phyloP scores from a whole-genome alignment of 805 yeast genomes.

The Metschnikowia continentalis region DNA sequence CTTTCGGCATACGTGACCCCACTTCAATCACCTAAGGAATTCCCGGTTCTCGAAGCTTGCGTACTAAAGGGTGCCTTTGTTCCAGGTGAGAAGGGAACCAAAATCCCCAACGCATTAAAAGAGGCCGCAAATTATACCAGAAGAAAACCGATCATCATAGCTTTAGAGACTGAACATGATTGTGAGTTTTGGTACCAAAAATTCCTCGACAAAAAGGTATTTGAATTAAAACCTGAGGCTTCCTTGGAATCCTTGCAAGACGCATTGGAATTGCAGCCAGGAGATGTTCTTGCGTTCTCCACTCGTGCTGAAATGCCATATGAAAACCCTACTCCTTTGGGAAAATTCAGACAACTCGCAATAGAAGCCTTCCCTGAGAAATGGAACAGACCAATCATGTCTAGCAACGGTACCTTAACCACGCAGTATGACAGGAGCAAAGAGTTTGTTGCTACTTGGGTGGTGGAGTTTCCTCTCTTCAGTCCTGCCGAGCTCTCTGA shows the following conservation, averaged over 20 bases:
- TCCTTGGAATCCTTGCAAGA: conserved; percentile 15
- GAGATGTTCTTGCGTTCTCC: conserved; percentile 76
- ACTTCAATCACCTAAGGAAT: conserved; percentile 33
- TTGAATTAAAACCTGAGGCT: conserved; percentile 16
- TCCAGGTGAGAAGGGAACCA: conserved; percentile 16
- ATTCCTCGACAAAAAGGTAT: conserved; percentile 28
- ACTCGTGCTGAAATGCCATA: conserved; percentile 67
- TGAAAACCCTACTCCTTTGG: conserved; percentile 95
- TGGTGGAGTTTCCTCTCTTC: conserved; percentile 88
- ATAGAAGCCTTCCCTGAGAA: conserved; percentile 49
- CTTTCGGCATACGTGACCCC: conserved; percentile 39
- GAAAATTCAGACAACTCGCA: conserved; percentile 74
- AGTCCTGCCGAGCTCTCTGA: conserved; percentile 56
- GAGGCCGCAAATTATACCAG: conserved; percentile 45
- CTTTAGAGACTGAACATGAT: conserved; percentile 43
- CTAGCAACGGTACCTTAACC: conserved; percentile 12
- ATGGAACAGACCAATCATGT: conserved; percentile 42
- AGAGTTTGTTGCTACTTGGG: conserved; percentile 71
- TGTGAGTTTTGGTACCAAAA: conserved; percentile 41
- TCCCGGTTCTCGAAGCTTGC: conserved; percentile 72
- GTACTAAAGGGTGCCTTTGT: conserved; percentile 51
- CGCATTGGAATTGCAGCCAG: conserved; percentile 45
- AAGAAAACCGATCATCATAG: conserved; percentile 56
- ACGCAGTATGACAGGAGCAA: conserved; percentile 22
- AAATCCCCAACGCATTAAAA: conserved; percentile 36